Conservation (phyloP, 2,329 filamentous ascomycete genomes). For the Torrubiellomyces zombiae region DNA sequence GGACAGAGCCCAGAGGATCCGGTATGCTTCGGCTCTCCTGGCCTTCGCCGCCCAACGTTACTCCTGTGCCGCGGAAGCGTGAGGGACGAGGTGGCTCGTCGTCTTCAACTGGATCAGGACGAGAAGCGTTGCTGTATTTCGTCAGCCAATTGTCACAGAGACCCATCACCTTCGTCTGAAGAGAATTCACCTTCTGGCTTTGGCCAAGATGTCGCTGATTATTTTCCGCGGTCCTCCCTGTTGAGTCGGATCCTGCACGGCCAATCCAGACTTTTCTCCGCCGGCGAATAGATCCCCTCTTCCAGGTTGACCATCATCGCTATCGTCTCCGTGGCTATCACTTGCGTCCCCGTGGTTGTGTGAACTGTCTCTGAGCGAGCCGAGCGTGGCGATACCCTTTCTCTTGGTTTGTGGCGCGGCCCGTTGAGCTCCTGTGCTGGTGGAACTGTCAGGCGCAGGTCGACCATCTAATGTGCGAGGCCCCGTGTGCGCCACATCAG, state of each 20-base stretch:
- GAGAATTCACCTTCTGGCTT: constrained; percentile 38
- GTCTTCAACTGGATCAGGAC: constrained; percentile 32
- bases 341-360: constrained; percentile 38
- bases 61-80: constrained; percentile 53
- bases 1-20: constrained; percentile 30
- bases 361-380: constrained; percentile 31
- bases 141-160: constrained; percentile 5
- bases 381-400: constrained; percentile 44
- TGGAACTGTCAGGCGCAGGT: constrained; percentile 30
- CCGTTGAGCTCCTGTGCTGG: constrained; percentile 14
- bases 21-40: constrained; percentile 51
- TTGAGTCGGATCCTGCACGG: constrained; percentile 44
- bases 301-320: constrained; percentile 39
- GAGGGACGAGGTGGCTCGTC: constrained; percentile 32
- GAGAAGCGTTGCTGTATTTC: constrained; percentile 38
- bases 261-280: constrained; percentile 65
- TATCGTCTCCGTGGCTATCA: constrained; percentile 41
- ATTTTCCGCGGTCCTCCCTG: constrained; percentile 35
- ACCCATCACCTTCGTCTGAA: neutral
- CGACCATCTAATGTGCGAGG: constrained; percentile 47
- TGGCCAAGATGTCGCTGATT: constrained; percentile 46
- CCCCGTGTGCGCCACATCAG: constrained; percentile 34
- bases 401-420: constrained; percentile 29
- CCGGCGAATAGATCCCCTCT: constrained; percentile 62
- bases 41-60: constrained; percentile 66